These are phyloP conservation scores for Psidium friedrichsthalianum DNA, from an alignment of 345 rosid species.

Conservation along the genomic window DNA sequence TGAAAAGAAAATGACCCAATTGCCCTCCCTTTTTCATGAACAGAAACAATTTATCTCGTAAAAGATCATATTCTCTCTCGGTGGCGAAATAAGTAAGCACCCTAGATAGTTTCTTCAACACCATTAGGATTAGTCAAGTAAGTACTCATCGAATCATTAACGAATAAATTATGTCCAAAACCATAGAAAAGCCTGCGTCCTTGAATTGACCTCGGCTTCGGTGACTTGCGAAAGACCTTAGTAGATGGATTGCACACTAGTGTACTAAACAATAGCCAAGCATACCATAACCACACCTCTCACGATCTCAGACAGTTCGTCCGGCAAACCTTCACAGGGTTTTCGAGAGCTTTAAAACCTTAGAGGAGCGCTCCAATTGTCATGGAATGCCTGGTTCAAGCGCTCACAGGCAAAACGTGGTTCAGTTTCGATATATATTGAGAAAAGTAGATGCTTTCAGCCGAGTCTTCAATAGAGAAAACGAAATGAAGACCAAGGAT, in stretches of 20 bases:
- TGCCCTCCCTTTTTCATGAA: accelerated
- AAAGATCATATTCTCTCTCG: background rate
- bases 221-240: background rate
- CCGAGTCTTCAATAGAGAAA: background rate
- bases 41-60: background rate
- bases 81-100: background rate
- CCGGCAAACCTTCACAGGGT: background rate
- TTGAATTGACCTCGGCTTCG: background rate
- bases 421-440: background rate
- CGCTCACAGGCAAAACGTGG: accelerated
- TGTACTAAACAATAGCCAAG: background rate
- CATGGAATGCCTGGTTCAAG: background rate
- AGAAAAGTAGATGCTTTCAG: background rate
- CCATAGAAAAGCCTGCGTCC: background rate
- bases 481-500: background rate
- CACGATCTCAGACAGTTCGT: background rate
- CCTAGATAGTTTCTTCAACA: background rate
- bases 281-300: background rate
- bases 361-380: background rate
- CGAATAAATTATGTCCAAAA: background rate
- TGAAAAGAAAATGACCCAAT: background rate
- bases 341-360: background rate
- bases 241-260: background rate
- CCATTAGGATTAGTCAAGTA: background rate
- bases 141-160: background rate